These are phyloP conservation scores for Orychophragmus violaceus DNA, from an alignment of 345 rosid species.

Conservation along the genomic window DNA sequence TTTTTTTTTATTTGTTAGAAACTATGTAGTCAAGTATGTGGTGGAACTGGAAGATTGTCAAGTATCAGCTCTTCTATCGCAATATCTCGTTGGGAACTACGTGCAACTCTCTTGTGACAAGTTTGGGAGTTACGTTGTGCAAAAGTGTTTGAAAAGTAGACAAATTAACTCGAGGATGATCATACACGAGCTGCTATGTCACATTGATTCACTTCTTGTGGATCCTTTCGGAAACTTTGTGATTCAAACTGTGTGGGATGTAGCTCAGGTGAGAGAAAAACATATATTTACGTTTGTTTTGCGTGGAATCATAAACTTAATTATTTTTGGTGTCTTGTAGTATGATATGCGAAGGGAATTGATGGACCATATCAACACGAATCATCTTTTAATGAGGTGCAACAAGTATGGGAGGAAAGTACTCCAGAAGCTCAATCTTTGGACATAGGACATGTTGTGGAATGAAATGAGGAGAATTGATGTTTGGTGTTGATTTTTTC, in stretches of 20 bases:
- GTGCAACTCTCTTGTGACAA: neutral
- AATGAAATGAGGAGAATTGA: neutral
- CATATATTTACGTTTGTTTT: neutral
- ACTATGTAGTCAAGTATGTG: neutral
- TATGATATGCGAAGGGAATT: neutral
- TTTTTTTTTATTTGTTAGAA: neutral
- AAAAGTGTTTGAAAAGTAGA: neutral
- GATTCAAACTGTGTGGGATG: neutral
- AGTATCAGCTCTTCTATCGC: neutral
- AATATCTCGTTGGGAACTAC: neutral
- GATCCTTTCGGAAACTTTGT: neutral
- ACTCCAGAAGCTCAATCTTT: conserved; percentile 18
- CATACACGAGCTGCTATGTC: neutral
- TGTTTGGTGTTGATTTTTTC: neutral
- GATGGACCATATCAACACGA: conserved; percentile 25
- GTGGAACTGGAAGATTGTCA: neutral
- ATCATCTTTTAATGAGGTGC: conserved; percentile 37
- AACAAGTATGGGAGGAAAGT: conserved; percentile 54
- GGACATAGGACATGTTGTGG: neutral
- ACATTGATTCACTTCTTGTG: neutral
- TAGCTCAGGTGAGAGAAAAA: neutral
- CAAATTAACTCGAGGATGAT: neutral
- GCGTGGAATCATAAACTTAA: neutral
- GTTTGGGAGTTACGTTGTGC: neutral
- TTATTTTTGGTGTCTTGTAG: neutral